Base-by-base conservation (phyloP, 352 stramenopile genomes). In the Ophiocytium majus region DNA sequence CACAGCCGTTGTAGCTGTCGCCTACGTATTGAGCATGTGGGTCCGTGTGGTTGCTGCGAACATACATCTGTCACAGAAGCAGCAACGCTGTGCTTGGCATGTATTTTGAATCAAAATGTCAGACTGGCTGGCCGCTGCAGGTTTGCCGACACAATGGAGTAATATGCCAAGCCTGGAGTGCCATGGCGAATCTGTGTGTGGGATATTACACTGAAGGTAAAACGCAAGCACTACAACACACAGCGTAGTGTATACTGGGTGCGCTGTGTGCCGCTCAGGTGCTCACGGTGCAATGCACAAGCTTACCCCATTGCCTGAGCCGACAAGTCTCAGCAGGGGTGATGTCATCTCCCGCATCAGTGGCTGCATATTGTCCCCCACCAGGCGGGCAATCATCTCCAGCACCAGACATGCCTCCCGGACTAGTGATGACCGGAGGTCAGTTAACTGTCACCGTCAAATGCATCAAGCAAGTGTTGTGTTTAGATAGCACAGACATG, bases 281-380 rank as follows among this genome's bases (percentile, higher is more conserved):
- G 28, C 28, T 71, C 28, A 23, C 28, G 23, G 28, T 23, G 57
- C 28, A 23, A 71, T 23, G 19, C 23, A 71, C 23, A 28, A 71
- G 23, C 32, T 78, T 78, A 78, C 66, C 66, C 32, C 35, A 43
- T 78, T 78, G 5, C 5, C 66, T 78, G 66, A 78, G 14, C 32
- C 66, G 5, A 43, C 66, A 14, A 78, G 10, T 14, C 66, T 78
- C 66, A 78, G 35, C 35, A 78, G 35, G 14, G 14, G 35, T 14
- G 66, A 17, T 5, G 35, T 78, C 66, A 78, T 35, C 14, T 78
- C 66, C 14, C 66, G 66, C 35, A 78, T 78, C 32, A 78, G 17
- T 14, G 66, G 66, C 35, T 78, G 66, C 66, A 78, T 78, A 10
- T 5, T 14, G 17, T 78, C 66, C 17, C 66, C 66, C 32, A 78